Conservation (phyloP, 1,139 yeast species). For the Sugiyamaella sp. region DNA sequence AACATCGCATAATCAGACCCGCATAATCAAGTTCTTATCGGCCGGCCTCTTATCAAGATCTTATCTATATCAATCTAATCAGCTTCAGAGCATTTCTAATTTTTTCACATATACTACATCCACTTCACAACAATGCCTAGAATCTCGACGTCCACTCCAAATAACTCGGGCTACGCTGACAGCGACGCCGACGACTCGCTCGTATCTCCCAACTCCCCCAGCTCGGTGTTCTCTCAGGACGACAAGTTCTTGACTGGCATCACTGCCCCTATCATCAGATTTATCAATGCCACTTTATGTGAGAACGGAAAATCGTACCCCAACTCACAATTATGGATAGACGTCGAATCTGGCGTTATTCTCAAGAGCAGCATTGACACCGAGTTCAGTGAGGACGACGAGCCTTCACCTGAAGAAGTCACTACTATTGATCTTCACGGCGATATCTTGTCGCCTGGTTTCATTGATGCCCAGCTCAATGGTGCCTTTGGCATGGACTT, state of each 20-base stretch:
- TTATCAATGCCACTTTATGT: conserved; percentile 57
- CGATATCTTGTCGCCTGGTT: conserved; percentile 59
- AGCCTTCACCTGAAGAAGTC: conserved; percentile 19
- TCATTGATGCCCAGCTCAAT: conserved; percentile 62
- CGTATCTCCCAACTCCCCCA: conserved; percentile 26
- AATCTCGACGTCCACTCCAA: conserved; percentile 18
- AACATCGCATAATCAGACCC: too few species aligned
- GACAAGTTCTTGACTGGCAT: conserved; percentile 22
- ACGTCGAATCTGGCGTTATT: conserved; percentile 52
- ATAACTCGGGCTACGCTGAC: conserved; percentile 19
- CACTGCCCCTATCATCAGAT: conserved; percentile 34
- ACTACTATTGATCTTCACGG: conserved; percentile 53
- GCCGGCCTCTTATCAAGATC: too few species aligned
- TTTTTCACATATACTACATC: not conserved
- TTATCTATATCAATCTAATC: too few species aligned
- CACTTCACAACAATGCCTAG: conserved; percentile 16
- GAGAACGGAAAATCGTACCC: conserved; percentile 52
- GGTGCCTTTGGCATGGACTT: conserved; percentile 65
- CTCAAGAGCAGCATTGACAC: conserved; percentile 30
- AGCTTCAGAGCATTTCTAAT: not conserved
- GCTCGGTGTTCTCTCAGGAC: conserved; percentile 27
- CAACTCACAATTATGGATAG: conserved; percentile 52
- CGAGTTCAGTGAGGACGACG: conserved; percentile 16
- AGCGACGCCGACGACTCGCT: conserved; percentile 26
- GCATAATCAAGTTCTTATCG: too few species aligned